Conservation (phyloP, 225 moss, liverwort and hornwort species). For the Sphagnum contortum region DNA sequence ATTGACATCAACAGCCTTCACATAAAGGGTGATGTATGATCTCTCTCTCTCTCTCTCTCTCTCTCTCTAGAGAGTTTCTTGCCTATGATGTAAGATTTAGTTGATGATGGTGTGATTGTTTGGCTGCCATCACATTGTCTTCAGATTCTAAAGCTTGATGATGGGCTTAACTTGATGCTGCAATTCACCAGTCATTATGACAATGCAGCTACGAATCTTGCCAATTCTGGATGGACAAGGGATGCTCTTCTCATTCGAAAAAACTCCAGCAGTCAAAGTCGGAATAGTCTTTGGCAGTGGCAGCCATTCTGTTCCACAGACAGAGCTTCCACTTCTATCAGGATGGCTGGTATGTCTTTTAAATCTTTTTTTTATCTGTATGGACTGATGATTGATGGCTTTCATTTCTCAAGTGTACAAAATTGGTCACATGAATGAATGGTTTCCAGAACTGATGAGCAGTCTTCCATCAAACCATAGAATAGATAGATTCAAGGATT, state of each 20-base stretch:
- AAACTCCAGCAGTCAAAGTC: constrained; percentile 69
- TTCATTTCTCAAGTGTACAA: too few relatives aligned
- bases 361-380: background rate
- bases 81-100: too few relatives aligned
- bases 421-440: too few relatives aligned
- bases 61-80: too few relatives aligned
- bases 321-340: constrained; percentile 78
- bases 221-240: constrained; percentile 91
- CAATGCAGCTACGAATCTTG: constrained; percentile 63
- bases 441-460: too few relatives aligned
- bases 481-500: too few relatives aligned
- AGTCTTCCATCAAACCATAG: too few relatives aligned
- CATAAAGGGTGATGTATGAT: constrained; percentile 92
- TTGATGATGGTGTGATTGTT: too few relatives aligned
- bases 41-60: constrained; percentile 2
- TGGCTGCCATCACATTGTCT: too few relatives aligned
- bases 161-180: too few relatives aligned
- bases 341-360: constrained; percentile 72
- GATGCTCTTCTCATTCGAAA: constrained; percentile 78
- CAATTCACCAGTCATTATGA: too few relatives aligned
- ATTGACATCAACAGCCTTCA: constrained; percentile 81
- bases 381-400: too few relatives aligned
- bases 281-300: constrained; percentile 95
- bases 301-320: constrained; percentile 64
- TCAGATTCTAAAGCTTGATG: background rate